These are phyloP conservation scores for Colletotrichum magnum DNA, from an alignment of 2,329 filamentous ascomycete genomes.

Conservation along the genomic window DNA sequence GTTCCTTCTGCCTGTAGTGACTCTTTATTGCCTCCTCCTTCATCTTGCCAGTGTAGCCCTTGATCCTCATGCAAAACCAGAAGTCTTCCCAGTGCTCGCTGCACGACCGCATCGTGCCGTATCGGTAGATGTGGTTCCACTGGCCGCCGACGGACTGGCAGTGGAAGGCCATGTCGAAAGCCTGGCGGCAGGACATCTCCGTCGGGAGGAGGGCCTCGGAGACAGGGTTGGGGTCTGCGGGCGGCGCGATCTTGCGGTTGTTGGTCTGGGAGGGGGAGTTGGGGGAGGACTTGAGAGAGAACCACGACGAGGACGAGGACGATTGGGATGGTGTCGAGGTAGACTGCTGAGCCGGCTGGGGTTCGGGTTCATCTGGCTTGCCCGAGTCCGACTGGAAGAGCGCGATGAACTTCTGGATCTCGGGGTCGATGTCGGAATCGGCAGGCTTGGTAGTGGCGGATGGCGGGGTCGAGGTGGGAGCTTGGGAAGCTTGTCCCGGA, in stretches of 20 bases:
- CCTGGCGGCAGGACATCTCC: conserved; percentile 88
- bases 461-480: conserved; percentile 42
- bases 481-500: conserved; percentile 43
- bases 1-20: conserved; percentile 77
- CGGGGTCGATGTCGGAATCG: conserved; percentile 57
- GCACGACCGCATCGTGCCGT: conserved; percentile 83
- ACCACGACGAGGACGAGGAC: conserved; percentile 48
- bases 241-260: conserved; percentile 41
- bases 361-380: conserved; percentile 44
- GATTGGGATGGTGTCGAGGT: conserved; percentile 38
- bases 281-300: conserved; percentile 51
- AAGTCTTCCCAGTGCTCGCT: conserved; percentile 92
- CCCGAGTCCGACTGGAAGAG: conserved; percentile 57
- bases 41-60: conserved; percentile 71
- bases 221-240: conserved; percentile 59
- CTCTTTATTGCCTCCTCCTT: conserved; percentile 74
- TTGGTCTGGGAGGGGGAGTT: conserved; percentile 39
- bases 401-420: conserved; percentile 68
- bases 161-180: conserved; percentile 95
- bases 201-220: conserved; percentile 82
- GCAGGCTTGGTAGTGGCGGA: conserved; percentile 38
- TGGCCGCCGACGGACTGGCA: conserved; percentile 94
- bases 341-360: conserved; percentile 41
- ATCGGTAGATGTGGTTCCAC: conserved; percentile 91
- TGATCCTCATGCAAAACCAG: conserved; percentile 96